A percentile compares a stretch with the other conserved stretches of the same genome.
Evolutionary conservation across 805 yeast species (phyloP).

Genomic region (Saturnispora besseyi): DNA sequence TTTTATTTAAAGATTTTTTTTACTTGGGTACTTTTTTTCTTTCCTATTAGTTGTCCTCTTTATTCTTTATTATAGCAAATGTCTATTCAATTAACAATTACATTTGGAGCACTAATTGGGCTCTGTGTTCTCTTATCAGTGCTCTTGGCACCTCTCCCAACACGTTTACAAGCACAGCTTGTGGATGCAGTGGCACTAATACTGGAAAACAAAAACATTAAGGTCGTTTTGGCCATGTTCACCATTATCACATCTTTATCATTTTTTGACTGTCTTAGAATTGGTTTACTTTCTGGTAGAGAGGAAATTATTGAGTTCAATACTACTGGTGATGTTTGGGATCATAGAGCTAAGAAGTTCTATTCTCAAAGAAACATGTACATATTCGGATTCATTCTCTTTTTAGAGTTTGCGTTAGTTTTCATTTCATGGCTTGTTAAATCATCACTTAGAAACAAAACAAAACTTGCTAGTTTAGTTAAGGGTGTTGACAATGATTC

Average conservation of each 20-base stretch:
- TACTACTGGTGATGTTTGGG: slow-evolving; percentile 21
- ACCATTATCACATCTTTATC: slow-evolving; percentile 31
- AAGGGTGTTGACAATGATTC: slow-evolving; percentile 9
- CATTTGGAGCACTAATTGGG: slow-evolving; percentile 34
- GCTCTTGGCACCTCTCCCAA: slow-evolving; percentile 43
- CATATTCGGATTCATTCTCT: slow-evolving; percentile 45
- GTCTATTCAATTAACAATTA: slow-evolving; percentile 26
- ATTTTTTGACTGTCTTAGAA: slow-evolving; percentile 37
- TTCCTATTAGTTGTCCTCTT: neutral
- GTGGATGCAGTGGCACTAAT: slow-evolving; percentile 14
- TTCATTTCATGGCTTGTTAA: slow-evolving; percentile 37
- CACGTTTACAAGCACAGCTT: slow-evolving; percentile 30
- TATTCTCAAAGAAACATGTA: slow-evolving; percentile 51
- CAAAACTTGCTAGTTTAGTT: slow-evolving; percentile 14
- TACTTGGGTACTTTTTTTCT: neutral
- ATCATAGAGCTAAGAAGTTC: slow-evolving; percentile 37
- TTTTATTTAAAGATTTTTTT: neutral
- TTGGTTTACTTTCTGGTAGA: slow-evolving; percentile 13
- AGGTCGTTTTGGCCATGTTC: slow-evolving; percentile 3
- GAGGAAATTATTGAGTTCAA: slow-evolving; percentile 11
- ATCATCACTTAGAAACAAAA: slow-evolving; percentile 34
- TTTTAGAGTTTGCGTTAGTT: slow-evolving; percentile 36
- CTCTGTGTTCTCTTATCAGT: slow-evolving; percentile 37
- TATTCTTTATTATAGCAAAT: slow-evolving; percentile 9
- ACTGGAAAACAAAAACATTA: neutral